These are phyloP conservation scores for Vaccinium corymbosum DNA, from an alignment of 148 eudicot genomes.

Conservation along the genomic window DNA sequence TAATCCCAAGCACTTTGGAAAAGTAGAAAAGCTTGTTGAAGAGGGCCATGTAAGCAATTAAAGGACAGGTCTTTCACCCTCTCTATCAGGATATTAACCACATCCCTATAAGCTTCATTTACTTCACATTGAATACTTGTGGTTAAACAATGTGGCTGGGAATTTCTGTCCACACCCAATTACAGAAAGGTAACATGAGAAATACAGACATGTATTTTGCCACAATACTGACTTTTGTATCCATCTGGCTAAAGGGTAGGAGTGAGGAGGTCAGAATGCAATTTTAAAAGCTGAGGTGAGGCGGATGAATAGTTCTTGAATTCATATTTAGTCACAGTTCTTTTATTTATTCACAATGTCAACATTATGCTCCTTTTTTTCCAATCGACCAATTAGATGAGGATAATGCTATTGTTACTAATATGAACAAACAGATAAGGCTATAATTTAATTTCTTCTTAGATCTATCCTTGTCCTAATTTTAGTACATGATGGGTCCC, in stretches of 20 bases:
- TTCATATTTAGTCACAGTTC: neutral
- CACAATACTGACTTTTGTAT: neutral
- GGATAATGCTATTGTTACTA: neutral
- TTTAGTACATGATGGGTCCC: neutral
- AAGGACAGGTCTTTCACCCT: neutral
- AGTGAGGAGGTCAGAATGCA: too few species aligned
- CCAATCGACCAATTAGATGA: neutral
- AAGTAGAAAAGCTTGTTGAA: neutral
- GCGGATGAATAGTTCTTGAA: neutral
- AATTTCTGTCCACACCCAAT: too few species aligned
- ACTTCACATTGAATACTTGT: neutral
- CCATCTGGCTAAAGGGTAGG: neutral
- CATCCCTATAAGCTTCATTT: neutral
- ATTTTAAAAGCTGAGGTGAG: too few species aligned
- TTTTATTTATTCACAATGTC: neutral
- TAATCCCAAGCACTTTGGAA: neutral
- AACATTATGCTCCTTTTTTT: neutral
- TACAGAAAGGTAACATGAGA: neutral
- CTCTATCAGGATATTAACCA: neutral
- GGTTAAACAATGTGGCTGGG: neutral
- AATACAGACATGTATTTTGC: neutral
- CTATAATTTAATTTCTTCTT: neutral
- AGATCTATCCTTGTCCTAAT: neutral
- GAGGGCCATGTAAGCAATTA: neutral
- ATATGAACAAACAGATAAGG: neutral